Conservation (phyloP, 116 monocot genomes). For the Zostera marina region DNA sequence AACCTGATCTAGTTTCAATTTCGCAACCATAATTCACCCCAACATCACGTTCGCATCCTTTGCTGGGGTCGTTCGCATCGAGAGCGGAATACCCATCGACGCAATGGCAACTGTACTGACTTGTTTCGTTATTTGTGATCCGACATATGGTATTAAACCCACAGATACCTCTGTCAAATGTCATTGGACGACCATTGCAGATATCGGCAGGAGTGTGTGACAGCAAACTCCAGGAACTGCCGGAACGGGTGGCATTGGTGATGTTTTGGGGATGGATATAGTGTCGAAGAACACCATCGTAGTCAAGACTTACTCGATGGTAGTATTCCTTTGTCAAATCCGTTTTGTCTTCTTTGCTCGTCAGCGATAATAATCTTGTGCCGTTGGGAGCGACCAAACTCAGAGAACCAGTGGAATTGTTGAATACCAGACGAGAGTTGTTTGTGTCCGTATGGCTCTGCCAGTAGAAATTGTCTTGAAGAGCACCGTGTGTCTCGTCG, state of each 20-base stretch:
- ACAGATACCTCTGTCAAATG: constrained; percentile 23
- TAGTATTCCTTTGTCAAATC: not conserved
- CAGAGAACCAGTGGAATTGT: not conserved
- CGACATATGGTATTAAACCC: constrained; percentile 29
- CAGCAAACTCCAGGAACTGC: not conserved
- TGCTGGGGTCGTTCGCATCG: constrained; percentile 4
- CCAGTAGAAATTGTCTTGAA: constrained; percentile 15
- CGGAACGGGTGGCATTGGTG: not conserved
- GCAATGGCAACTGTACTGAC: constrained; percentile 9
- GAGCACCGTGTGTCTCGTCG: not conserved
- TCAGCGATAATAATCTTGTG: not conserved
- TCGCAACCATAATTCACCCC: no score
- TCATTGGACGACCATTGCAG: not conserved
- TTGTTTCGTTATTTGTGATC: not conserved
- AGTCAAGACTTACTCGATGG: constrained; percentile 10
- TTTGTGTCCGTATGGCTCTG: constrained; percentile 1
- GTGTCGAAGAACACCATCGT: constrained; percentile 9
- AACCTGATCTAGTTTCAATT: no score
- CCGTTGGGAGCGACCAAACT: constrained; percentile 1
- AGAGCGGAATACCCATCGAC: constrained; percentile 10
- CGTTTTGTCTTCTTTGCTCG: not conserved
- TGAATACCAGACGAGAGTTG: constrained; percentile 4
- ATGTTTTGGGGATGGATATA: constrained; percentile 1
- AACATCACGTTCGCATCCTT: constrained; percentile 17
- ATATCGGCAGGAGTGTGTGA: not conserved